These are phyloP conservation scores for Bjerkandera adusta DNA, from an alignment of 1,284 basidiomycete species.

Conservation along the genomic window DNA sequence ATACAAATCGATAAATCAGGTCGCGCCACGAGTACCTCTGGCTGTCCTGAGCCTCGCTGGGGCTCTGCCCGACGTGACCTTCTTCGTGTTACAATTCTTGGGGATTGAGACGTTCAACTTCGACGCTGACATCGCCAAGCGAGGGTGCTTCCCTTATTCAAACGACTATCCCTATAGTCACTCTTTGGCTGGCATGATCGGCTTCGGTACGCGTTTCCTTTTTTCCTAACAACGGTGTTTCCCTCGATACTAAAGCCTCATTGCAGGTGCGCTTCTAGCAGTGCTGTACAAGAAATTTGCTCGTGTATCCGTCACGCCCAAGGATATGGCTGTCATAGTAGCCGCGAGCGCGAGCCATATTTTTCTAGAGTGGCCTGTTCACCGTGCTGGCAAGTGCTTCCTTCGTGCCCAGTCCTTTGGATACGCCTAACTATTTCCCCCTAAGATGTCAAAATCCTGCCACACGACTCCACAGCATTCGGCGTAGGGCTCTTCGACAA, in stretches of 20 bases:
- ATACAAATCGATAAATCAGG: constrained; percentile 14
- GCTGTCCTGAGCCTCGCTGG: constrained; percentile 27
- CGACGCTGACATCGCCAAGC: constrained; percentile 20
- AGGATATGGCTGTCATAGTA: constrained; percentile 23
- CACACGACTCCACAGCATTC: constrained; percentile 20
- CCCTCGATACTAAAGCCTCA: background rate
- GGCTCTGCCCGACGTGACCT: constrained; percentile 26
- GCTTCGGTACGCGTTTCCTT: constrained; percentile 16
- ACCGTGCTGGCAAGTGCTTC: constrained; percentile 15
- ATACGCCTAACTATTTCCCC: background rate
- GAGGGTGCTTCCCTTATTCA: constrained; percentile 30
- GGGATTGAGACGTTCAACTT: constrained; percentile 30
- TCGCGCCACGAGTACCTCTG: constrained; percentile 29
- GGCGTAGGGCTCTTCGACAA: constrained; percentile 29
- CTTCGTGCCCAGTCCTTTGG: background rate
- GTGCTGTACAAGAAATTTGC: constrained; percentile 20
- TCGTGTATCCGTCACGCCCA: constrained; percentile 17
- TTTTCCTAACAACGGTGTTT: background rate
- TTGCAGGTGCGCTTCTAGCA: constrained; percentile 21
- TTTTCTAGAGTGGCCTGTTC: constrained; percentile 29
- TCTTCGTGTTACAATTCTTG: constrained; percentile 29
- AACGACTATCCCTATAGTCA: constrained; percentile 32
- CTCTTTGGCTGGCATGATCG: constrained; percentile 26
- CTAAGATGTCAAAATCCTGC: constrained; percentile 29
- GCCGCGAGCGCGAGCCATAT: constrained; percentile 25